Conservation (phyloP, 139 green algal genomes). For the Mychonastes homosphaera region DNA sequence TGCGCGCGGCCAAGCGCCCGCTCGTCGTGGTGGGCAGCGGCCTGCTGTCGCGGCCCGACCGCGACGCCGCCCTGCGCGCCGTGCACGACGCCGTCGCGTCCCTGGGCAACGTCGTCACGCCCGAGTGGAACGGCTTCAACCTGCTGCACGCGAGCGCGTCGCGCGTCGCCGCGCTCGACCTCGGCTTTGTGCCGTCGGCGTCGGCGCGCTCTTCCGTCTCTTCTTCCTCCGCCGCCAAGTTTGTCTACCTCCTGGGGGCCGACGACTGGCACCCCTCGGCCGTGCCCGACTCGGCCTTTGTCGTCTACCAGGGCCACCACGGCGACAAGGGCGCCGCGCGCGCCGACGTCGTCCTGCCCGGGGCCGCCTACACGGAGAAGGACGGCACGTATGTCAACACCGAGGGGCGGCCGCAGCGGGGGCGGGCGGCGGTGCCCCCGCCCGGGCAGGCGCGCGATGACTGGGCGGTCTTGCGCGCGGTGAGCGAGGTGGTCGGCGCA, state of each 20-base stretch:
- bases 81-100: slow-evolving; percentile 53
- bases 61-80: slow-evolving; percentile 58
- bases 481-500: slow-evolving; percentile 49
- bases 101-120: slow-evolving; percentile 63
- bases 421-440: slow-evolving; percentile 61
- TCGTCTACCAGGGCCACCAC: slow-evolving; percentile 95
- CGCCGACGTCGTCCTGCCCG: slow-evolving; percentile 89
- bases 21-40: slow-evolving; percentile 82
- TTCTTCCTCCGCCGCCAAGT: slow-evolving; percentile 40
- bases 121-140: slow-evolving; percentile 94
- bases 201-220: slow-evolving; percentile 10
- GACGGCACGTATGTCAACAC: slow-evolving; percentile 76
- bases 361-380: slow-evolving; percentile 84
- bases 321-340: slow-evolving; percentile 80
- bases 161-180: slow-evolving; percentile 82
- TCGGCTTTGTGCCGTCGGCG: slow-evolving; percentile 80
- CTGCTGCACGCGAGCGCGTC: slow-evolving; percentile 86
- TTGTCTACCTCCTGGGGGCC: slow-evolving; percentile 88
- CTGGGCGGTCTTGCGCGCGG: slow-evolving; percentile 62
- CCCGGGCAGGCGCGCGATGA: slow-evolving; percentile 77
- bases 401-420: slow-evolving; percentile 86
- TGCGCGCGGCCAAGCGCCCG: slow-evolving; percentile 69
- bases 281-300: slow-evolving; percentile 80
- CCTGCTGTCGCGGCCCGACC: slow-evolving; percentile 61
- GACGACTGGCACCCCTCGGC: slow-evolving; percentile 71